Conservation (phyloP, 2,329 filamentous ascomycete species). For the Neofusicoccum ribis region DNA sequence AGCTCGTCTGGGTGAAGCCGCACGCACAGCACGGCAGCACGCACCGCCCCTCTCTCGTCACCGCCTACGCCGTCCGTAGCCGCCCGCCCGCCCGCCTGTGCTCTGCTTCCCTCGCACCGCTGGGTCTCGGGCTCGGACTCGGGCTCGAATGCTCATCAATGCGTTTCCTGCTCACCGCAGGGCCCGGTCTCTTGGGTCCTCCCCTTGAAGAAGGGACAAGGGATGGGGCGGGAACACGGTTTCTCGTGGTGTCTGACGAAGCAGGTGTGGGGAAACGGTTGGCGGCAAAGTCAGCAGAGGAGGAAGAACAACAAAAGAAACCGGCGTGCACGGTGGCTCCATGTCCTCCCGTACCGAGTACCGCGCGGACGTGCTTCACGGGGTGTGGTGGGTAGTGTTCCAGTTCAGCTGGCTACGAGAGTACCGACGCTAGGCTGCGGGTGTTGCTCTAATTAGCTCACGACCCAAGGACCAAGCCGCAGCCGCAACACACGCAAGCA, state of each 20-base stretch:
- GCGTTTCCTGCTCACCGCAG: too few species aligned
- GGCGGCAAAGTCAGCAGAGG: background rate
- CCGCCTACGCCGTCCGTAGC: too few species aligned
- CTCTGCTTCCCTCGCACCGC: background rate
- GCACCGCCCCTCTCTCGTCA: background rate
- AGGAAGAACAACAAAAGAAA: background rate
- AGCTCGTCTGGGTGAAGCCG: slow-evolving; percentile 15
- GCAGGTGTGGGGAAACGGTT: background rate
- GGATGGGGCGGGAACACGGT: background rate
- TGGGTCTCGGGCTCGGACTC: background rate
- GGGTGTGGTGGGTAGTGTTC: too few species aligned
- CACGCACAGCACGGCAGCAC: background rate
- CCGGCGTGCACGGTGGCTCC: background rate
- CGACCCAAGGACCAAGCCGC: too few species aligned
- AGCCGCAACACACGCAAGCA: too few species aligned
- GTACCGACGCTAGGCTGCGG: too few species aligned
- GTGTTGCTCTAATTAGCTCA: too few species aligned
- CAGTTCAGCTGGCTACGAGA: too few species aligned
- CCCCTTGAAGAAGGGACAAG: background rate
- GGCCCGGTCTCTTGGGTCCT: too few species aligned
- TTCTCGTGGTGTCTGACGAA: background rate
- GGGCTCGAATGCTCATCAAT: too few species aligned
- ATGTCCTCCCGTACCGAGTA: background rate
- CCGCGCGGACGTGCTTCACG: too few species aligned
- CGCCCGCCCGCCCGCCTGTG: too few species aligned